Percentiles rank a stretch among this genome's conserved stretches.
phyloP scores from a whole-genome alignment of 768 basidiomycete species.

The Sistotremastrum suecicum region DNA sequence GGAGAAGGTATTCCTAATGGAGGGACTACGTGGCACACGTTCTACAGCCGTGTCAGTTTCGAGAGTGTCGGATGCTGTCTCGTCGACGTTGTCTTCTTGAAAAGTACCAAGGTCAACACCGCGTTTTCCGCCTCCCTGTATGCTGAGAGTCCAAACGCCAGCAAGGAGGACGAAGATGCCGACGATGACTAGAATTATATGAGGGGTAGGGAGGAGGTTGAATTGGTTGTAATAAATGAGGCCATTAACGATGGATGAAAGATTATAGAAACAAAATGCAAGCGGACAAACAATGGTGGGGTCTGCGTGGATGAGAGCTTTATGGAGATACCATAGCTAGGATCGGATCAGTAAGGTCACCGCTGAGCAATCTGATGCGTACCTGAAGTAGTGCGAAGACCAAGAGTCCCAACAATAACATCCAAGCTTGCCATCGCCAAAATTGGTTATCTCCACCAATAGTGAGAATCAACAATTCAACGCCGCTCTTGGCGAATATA shows the following conservation, averaged over 20 bases:
- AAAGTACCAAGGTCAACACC: constrained; percentile 31
- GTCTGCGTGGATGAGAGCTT: constrained; percentile 63
- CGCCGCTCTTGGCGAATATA: constrained; percentile 86
- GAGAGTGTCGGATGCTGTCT: constrained; percentile 1
- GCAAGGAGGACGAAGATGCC: constrained; percentile 69
- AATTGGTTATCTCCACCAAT: constrained; percentile 67
- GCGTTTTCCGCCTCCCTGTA: constrained; percentile 45
- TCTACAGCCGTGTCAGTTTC: neutral
- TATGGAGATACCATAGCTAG: constrained; percentile 65
- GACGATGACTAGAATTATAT: constrained; percentile 60
- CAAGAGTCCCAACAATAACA: constrained; percentile 56
- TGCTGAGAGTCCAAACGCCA: constrained; percentile 84
- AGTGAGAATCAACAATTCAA: constrained; percentile 75
- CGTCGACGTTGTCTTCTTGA: constrained; percentile 23
- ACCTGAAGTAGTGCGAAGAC: constrained; percentile 65
- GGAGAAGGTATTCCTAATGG: neutral
- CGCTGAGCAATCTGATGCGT: constrained; percentile 12
- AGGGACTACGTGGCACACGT: neutral
- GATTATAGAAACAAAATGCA: constrained; percentile 91
- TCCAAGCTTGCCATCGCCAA: constrained; percentile 75
- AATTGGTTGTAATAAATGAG: constrained; percentile 86
- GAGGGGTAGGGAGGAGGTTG: constrained; percentile 46
- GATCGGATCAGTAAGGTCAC: neutral
- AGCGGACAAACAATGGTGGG: constrained; percentile 81
- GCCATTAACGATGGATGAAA: constrained; percentile 82